A percentile compares a stretch with the other conserved stretches of the same genome.
Conservation (phyloP, 208 protist genomes). For the Lotmaria passim region DNA sequence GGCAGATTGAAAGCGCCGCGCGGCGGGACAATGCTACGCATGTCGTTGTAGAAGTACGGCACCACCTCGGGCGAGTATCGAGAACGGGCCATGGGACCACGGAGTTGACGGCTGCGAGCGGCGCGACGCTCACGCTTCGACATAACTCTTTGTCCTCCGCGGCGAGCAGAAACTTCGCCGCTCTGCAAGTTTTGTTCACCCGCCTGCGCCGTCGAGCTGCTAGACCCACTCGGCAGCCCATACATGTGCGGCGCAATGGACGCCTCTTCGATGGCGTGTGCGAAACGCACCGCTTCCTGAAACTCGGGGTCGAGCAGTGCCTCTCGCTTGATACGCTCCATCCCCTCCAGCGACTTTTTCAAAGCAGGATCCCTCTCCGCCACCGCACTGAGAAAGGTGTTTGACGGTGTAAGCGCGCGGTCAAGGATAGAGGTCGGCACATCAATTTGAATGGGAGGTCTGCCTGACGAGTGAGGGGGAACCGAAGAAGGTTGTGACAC, state of each 20-base stretch:
- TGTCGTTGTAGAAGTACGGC: constrained; percentile 75
- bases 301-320: constrained; percentile 74
- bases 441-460: not conserved
- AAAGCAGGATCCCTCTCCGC: constrained; percentile 48
- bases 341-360: constrained; percentile 47
- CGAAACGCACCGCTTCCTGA: constrained; percentile 68
- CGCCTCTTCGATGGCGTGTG: constrained; percentile 56
- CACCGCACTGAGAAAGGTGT: constrained; percentile 66
- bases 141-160: not conserved
- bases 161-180: not conserved
- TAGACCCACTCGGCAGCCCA: constrained; percentile 3
- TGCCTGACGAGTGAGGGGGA: not conserved
- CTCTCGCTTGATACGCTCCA: constrained; percentile 81
- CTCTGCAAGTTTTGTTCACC: not conserved
- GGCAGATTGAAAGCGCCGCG: constrained; percentile 73
- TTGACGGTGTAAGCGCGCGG: constrained; percentile 68
- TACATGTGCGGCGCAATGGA: constrained; percentile 46
- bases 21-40: constrained; percentile 68
- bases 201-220: not conserved
- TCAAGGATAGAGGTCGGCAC: constrained; percentile 46
- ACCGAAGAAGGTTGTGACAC: not conserved
- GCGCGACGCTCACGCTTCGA: constrained; percentile 30
- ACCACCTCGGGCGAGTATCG: constrained; percentile 61
- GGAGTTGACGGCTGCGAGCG: constrained; percentile 19
- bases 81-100: constrained; percentile 28